Evolutionary conservation across 2,329 filamentous ascomycete species (phyloP), one percentile per base, ranked within the genome.

Genomic region (Cladophialophora yegresii): DNA sequence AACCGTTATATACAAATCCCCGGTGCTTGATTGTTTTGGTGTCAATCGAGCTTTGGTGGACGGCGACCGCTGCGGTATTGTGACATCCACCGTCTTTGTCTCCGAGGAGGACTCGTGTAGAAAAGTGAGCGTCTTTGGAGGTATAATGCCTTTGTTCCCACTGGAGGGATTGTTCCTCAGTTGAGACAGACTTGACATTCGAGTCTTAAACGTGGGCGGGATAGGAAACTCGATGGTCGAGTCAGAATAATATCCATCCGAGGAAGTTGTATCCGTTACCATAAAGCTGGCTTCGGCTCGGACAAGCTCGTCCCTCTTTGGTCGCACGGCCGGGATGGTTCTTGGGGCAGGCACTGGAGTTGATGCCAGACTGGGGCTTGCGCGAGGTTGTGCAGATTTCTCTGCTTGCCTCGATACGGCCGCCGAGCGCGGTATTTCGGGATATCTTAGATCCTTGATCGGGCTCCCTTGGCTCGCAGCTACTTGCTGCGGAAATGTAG

Each of bases 321-420:
- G 55, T 54, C 58, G 50, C 23, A 26, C 13, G 28, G 33, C 4
- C n/a, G 55, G 49, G 13, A 32, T 12, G 13, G 47, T 57, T n/a
- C 22, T 50, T 7, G 58, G 49, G 30, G 40, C 23, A n/a, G 13
- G 49, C 6, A 26, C 16, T 2, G 51, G 49, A 20, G 28, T 10
- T 16, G 47, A 36, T 2, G 45, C 30, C 13, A 16, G 73, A 72
- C 36, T 28, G 12, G 30, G 43, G n/a, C 55, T 60, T n/a, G 43
- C 28, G 20, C 74, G 74, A 12, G 74, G 76, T 16, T 72, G 67
- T 2, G 75, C 74, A 10, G 75, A 63, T 3, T 73, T 72, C 54
- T 77, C 74, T 22, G 72, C 69, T 9, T 71, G 69, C 43, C 71
- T 70, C 7, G 68, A 73, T 22, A 73, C 64, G 1, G 68, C 61